Evolutionary conservation across 140 eudicot genomes (phyloP), one percentile per base, ranked within the genome.

Genomic region (Stevia rebaudiana): DNA sequence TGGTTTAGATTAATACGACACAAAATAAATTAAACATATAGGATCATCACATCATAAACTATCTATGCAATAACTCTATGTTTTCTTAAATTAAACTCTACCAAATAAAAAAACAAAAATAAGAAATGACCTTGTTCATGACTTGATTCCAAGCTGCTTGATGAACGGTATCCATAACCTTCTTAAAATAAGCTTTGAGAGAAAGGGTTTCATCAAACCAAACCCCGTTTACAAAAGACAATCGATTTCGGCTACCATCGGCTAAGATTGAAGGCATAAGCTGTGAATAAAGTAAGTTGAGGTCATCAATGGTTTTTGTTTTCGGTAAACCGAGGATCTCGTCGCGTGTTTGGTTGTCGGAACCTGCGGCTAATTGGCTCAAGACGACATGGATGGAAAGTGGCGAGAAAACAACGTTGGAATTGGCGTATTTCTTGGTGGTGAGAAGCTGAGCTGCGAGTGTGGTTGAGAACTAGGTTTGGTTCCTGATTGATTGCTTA

Each of bases 351-450:
- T 72, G 70, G 51, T 78, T 87, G 0, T 11, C 36, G 22, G 94
- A 80, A 55, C 95, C 97, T n/a, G 83, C 77, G 0, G 97, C 86
- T 40, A 81, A 36, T 50, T 83, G 24, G 77, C 81, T 61, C 8
- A 90, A 61, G 2, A 84, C 83, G 6, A 81, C 78, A 31, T 83
- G 95, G 72, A 86, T 35, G 17, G 87, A 81, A 42, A 83, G 77
- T 6, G 97, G 97, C 3, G 95, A 89, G 74, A 83, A 81, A 5
- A 89, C 94, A 15, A 69, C 4, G 82, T 90, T 88, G 60, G 73
- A 47, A 31, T 64, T 72, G 8, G 53, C 61, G 53, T 71, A 66
- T 19, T 63, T 36, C 15, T 67, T n/a, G n/a, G n/a, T 65, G 23
- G 80, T 59, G 46, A 84, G 61, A 10, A 89, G 52, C 46, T 83